phyloP scores from a whole-genome alignment of 768 basidiomycete genomes.

The Chiua virens region DNA sequence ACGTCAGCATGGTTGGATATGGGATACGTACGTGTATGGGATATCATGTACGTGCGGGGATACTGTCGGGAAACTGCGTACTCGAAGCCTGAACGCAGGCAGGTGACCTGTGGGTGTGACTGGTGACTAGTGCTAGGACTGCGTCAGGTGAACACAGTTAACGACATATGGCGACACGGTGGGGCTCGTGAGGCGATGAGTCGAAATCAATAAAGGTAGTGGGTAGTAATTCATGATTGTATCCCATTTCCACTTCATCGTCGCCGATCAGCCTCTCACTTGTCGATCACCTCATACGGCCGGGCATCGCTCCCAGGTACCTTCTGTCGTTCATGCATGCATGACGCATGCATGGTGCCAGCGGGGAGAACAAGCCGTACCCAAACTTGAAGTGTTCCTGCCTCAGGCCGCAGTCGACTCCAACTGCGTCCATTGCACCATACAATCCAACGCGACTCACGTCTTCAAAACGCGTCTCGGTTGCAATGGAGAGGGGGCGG shows the following conservation, averaged over 20 bases:
- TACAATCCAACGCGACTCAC: not conserved
- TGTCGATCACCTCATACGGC: no score
- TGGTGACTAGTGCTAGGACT: not conserved
- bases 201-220: conserved; percentile 12
- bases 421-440: not conserved
- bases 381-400: not conserved
- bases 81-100: conserved; percentile 1
- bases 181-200: conserved; percentile 10
- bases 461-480: not conserved
- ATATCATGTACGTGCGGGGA: not conserved
- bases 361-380: no score
- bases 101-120: conserved; percentile 12
- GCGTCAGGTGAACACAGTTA: conserved; percentile 18
- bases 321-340: no score
- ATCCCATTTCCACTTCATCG: not conserved
- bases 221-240: not conserved
- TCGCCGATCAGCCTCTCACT: not conserved
- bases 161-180: conserved; percentile 4
- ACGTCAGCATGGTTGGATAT: not conserved
- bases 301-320: no score
- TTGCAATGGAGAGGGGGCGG: not conserved
- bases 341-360: no score
- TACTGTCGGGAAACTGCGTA: not conserved
- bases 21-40: not conserved
- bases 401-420: not conserved